These are phyloP conservation scores for Penicillium sp. DNA, from an alignment of 2,329 filamentous ascomycete species.

Conservation along the genomic window DNA sequence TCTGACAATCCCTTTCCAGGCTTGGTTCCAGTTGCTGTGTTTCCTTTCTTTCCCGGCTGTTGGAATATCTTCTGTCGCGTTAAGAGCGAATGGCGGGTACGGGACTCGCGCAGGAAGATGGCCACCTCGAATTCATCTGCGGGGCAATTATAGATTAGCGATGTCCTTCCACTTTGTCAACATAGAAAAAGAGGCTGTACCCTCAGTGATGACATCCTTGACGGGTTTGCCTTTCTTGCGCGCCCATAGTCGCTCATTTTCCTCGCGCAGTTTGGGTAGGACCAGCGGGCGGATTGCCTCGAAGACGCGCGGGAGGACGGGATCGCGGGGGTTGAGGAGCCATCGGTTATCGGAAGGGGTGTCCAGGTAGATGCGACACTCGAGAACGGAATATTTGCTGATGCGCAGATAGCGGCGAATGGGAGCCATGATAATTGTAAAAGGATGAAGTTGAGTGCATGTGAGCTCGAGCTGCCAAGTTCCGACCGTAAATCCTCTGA, in stretches of 20 bases:
- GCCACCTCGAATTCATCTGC: conserved; percentile 92
- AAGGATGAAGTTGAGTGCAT: neutral
- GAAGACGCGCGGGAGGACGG: conserved; percentile 76
- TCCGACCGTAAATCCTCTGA: conserved; percentile 14
- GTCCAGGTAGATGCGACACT: conserved; percentile 93
- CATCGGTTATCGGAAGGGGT: conserved; percentile 75
- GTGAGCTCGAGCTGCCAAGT: conserved; percentile 17
- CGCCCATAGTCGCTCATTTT: conserved; percentile 57
- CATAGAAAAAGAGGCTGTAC: conserved; percentile 48
- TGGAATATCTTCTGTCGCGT: conserved; percentile 77
- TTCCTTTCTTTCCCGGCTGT: conserved; percentile 38
- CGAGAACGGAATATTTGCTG: conserved; percentile 88
- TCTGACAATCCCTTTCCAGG: conserved; percentile 26
- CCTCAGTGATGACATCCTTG: conserved; percentile 80
- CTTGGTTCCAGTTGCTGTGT: neutral
- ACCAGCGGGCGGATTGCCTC: conserved; percentile 79
- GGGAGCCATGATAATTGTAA: conserved; percentile 64
- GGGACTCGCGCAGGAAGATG: conserved; percentile 84
- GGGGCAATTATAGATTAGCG: neutral
- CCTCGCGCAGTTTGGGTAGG: conserved; percentile 84
- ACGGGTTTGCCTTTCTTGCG: conserved; percentile 75
- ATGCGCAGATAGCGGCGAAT: conserved; percentile 86
- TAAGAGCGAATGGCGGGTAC: conserved; percentile 77
- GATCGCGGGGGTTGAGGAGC: conserved; percentile 75
- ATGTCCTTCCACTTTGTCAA: conserved; percentile 62